phyloP scores from a whole-genome alignment of 208 protist genomes.

The Lotmaria passim region DNA sequence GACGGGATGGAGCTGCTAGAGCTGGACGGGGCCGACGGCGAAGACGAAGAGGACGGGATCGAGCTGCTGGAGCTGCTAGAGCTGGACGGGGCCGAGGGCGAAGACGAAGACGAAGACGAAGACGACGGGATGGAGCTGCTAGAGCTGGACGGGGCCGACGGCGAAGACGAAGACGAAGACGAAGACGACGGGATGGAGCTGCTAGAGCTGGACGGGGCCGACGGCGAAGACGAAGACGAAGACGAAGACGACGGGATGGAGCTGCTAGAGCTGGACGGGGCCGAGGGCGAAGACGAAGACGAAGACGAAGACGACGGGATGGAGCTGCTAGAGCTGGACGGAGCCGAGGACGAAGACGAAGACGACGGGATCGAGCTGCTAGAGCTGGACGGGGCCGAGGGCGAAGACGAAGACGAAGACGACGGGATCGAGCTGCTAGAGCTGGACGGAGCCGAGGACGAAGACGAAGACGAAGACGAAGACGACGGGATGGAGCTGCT shows the following conservation, averaged over 20 bases:
- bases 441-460: background rate
- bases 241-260: background rate
- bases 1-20: background rate
- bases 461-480: slow-evolving; percentile 3
- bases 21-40: background rate
- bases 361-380: too few species aligned
- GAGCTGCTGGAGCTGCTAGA: slow-evolving; percentile 9
- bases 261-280: background rate
- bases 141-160: too few species aligned
- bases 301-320: too few species aligned
- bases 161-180: too few species aligned
- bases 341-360: too few species aligned
- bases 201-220: background rate
- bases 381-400: too few species aligned
- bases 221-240: slow-evolving; percentile 8
- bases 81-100: too few species aligned
- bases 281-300: slow-evolving; percentile 2
- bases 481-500: background rate
- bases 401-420: too few species aligned
- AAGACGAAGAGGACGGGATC: slow-evolving; percentile 8
- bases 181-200: too few species aligned
- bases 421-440: too few species aligned
- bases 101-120: too few species aligned
- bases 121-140: too few species aligned
- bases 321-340: slow-evolving; percentile 7